phyloP scores from a whole-genome alignment of 1,139 yeast genomes.

The Geotrichum candidum region DNA sequence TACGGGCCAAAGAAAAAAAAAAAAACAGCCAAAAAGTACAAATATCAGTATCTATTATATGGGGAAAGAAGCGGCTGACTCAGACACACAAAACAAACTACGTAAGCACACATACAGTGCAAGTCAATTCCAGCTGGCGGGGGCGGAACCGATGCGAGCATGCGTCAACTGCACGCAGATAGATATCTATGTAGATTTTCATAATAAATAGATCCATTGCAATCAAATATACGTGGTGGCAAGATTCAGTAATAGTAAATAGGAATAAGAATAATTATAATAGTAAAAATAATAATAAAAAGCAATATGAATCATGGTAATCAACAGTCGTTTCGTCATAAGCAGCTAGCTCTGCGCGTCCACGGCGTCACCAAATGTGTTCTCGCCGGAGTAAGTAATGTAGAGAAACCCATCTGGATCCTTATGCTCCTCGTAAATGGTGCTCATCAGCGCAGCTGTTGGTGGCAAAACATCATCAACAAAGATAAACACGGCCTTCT shows the following conservation, averaged over 20 bases:
- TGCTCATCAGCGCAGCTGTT: constrained; percentile 92
- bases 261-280: neutral
- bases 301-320: neutral
- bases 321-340: neutral
- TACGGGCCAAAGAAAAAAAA: too few relatives aligned
- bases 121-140: neutral
- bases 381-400: constrained; percentile 62
- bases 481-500: constrained; percentile 94
- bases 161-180: neutral
- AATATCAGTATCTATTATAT: neutral
- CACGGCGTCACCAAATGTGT: constrained; percentile 37
- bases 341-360: neutral
- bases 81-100: neutral
- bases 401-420: constrained; percentile 96
- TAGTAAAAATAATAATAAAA: neutral
- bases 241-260: neutral
- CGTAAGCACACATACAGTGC: neutral
- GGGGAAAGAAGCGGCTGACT: neutral
- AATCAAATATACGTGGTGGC: neutral
- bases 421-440: constrained; percentile 91
- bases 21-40: neutral
- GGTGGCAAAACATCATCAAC: constrained; percentile 96
- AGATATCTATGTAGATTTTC: neutral
- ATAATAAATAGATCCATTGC: neutral
- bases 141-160: neutral